A percentile compares a stretch with the other conserved stretches of the same genome.
phyloP scores from a whole-genome alignment of 1,139 yeast genomes.

The Taiozyma sp. region DNA sequence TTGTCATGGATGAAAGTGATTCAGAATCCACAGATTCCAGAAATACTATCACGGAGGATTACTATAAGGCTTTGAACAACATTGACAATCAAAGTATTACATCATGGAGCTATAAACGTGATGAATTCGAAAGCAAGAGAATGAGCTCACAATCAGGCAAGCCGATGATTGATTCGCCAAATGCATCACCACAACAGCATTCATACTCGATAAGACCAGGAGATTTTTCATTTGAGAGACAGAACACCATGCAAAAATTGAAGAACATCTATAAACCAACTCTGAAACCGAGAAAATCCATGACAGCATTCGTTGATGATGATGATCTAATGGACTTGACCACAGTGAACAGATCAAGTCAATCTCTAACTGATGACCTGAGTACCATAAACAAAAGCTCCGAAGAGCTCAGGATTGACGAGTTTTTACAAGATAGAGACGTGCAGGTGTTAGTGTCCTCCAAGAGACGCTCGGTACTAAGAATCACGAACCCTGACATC shows the following conservation, averaged over 20 bases:
- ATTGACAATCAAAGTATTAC: conserved; percentile 21
- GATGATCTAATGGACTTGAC: conserved; percentile 14
- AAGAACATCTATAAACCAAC: conserved; percentile 5
- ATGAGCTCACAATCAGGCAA: not conserved
- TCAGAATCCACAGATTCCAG: conserved; percentile 8
- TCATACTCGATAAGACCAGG: not conserved
- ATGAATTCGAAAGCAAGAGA: conserved; percentile 14
- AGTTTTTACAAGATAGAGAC: conserved; percentile 47
- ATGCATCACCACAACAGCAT: not conserved
- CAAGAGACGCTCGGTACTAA: conserved; percentile 56
- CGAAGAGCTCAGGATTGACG: conserved; percentile 31
- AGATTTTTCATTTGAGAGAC: not conserved
- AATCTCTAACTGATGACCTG: conserved; percentile 1
- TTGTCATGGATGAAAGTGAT: conserved; percentile 4
- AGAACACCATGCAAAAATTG: conserved; percentile 2
- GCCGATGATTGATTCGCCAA: not conserved
- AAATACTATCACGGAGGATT: conserved; percentile 8
- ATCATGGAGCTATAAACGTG: conserved; percentile 20
- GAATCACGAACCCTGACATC: conserved; percentile 61
- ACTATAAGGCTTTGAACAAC: conserved; percentile 14
- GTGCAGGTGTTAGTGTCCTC: conserved; percentile 74
- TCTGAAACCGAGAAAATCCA: not conserved
- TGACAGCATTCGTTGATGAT: conserved; percentile 7
- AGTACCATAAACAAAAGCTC: conserved; percentile 2
- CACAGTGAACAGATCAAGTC: conserved; percentile 10